phyloP scores from a whole-genome alignment of 352 stramenopile genomes.

The Pythium dissimile region DNA sequence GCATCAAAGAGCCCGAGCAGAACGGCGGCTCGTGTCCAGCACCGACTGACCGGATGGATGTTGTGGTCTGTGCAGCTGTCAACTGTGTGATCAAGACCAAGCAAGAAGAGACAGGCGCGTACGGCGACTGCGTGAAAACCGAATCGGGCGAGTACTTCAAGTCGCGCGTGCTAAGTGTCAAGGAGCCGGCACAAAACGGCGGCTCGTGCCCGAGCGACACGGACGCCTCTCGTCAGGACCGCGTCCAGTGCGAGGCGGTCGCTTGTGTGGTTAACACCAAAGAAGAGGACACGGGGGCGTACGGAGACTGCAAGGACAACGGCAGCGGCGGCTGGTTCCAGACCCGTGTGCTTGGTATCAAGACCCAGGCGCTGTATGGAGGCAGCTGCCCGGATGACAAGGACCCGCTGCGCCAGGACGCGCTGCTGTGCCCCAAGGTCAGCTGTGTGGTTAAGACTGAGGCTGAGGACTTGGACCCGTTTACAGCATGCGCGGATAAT shows the following conservation, averaged over 20 bases:
- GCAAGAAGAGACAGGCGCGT: not conserved
- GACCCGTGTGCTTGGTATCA: not conserved
- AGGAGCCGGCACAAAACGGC: not conserved
- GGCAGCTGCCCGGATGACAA: not conserved
- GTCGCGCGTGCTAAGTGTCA: not conserved
- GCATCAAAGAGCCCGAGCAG: not conserved
- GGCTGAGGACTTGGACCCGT: not conserved
- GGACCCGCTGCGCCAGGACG: not conserved
- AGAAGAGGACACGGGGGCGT: not conserved
- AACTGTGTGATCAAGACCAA: not conserved
- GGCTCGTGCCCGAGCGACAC: not conserved
- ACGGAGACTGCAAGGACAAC: not conserved
- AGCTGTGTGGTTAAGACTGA: not conserved
- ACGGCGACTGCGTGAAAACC: not conserved
- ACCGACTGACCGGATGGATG: not conserved
- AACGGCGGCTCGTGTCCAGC: not conserved
- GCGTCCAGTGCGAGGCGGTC: not conserved
- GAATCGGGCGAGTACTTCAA: not conserved
- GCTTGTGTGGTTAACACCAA: not conserved
- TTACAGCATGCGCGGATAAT: not conserved
- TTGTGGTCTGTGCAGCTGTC: not conserved
- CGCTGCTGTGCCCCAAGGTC: not conserved
- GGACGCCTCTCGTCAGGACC: not conserved
- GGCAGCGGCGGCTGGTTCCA: not conserved
- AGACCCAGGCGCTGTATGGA: not conserved